A percentile compares a stretch with the other conserved stretches of the same genome.
Evolutionary conservation across 1,139 yeast species (phyloP).

Genomic region (Yamadazyma oceani): DNA sequence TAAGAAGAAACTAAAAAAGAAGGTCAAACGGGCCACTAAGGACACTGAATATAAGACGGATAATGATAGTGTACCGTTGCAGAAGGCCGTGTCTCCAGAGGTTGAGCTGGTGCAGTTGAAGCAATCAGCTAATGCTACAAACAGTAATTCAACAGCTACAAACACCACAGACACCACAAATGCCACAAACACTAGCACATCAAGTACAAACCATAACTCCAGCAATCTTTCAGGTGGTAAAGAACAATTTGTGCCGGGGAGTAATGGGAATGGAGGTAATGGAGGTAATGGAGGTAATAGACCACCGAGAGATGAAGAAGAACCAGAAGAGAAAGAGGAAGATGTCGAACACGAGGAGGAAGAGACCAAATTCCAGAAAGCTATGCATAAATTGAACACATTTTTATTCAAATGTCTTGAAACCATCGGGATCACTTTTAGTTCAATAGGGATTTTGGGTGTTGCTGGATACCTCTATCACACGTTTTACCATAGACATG

Average conservation of each 20-base stretch:
- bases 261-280: constrained; percentile 12
- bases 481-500: constrained; percentile 57
- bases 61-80: constrained; percentile 19
- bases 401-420: constrained; percentile 55
- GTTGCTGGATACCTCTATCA: constrained; percentile 74
- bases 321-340: constrained; percentile 13
- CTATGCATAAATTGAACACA: constrained; percentile 12
- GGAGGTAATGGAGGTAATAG: constrained; percentile 7
- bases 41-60: constrained; percentile 13
- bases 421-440: constrained; percentile 72
- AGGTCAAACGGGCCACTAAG: constrained; percentile 18
- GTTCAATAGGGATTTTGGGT: constrained; percentile 71
- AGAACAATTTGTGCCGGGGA: constrained; percentile 1
- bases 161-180: too few species aligned
- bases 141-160: constrained; percentile 25
- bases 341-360: constrained; percentile 17
- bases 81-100: constrained; percentile 13
- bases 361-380: constrained; percentile 13
- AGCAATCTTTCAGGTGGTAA: not conserved
- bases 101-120: constrained; percentile 19
- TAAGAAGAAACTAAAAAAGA: constrained; percentile 24
- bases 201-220: too few species aligned
- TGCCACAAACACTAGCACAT: too few species aligned
- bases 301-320: constrained; percentile 12
- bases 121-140: constrained; percentile 20